Evolutionary conservation across 768 basidiomycete genomes (phyloP).

Genomic region (Heimioporus sp.): DNA sequence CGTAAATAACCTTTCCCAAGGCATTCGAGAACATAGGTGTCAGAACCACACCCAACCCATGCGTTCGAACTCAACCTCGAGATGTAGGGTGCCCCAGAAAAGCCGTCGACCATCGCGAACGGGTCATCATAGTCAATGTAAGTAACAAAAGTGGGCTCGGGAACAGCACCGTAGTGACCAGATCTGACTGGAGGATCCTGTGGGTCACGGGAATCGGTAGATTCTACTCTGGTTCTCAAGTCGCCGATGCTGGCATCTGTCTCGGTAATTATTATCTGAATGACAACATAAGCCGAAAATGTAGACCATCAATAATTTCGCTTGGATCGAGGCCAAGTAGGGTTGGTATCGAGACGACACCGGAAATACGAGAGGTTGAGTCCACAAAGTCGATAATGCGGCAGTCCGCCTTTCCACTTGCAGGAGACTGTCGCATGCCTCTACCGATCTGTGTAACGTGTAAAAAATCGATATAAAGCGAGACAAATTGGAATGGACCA

Average conservation of each 20-base stretch:
- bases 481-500: constrained; percentile 49
- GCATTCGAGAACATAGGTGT: constrained; percentile 72
- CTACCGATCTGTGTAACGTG: constrained; percentile 73
- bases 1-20: constrained; percentile 68
- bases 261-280: neutral
- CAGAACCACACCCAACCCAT: constrained; percentile 79
- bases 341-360: constrained; percentile 76
- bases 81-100: constrained; percentile 55
- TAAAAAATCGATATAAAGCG: neutral
- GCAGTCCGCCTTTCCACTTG: constrained; percentile 80
- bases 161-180: constrained; percentile 37
- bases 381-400: constrained; percentile 92
- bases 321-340: constrained; percentile 83
- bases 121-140: constrained; percentile 80
- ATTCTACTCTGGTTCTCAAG: constrained; percentile 42
- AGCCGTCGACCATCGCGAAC: constrained; percentile 51
- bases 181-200: constrained; percentile 1
- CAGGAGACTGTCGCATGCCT: constrained; percentile 83
- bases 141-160: constrained; percentile 59
- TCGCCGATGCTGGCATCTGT: constrained; percentile 53
- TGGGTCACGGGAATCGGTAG: constrained; percentile 6
- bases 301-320: constrained; percentile 57
- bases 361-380: constrained; percentile 60
- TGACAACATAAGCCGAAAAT: neutral
- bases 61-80: constrained; percentile 53